Base-by-base conservation (phyloP, 23 red algal genomes). In the Gracilaria gracilis region DNA sequence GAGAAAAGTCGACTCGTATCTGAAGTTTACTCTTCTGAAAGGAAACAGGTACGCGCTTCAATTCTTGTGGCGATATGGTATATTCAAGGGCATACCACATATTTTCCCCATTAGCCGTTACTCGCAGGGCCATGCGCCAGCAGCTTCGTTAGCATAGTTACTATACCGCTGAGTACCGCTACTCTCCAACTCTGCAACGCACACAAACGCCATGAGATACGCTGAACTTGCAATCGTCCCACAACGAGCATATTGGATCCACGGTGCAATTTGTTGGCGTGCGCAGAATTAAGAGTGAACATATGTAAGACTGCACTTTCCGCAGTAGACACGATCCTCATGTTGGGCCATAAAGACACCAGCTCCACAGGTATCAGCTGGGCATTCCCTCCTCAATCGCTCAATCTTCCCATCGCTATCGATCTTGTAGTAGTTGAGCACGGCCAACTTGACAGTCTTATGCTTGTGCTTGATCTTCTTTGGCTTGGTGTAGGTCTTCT, bases 381-480 rank as follows among this genome's bases (percentile, higher is more conserved):
- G 94, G 65, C 97, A 99, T 75, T 95, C 88, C 20, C 84, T 76
- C 25, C 97, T 80, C 55, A 99, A 67, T 48, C 94, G 83, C 82
- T 88, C 86, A 67, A 99, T 86, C 42, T 93, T 99, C 57, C 94
- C 94, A 49, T 95, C 94, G 57, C 81, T 86, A 14, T 65, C 58
- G 9, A 99, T 91, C 55, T 95, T 89, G 86, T 99, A 99, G 77
- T 93, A 99, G 46, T 99, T 99, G 40, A 99, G 83, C 8, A 95
- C 94, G 33, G 90, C 90, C 39, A 95, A 28, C 51, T 92, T 92
- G 37, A 99, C 94, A 57, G 93, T 99, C 88, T 96, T 99, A 36
- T 95, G 85, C 91, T 99, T 99, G 91, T 99, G 97, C 91, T 99
- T 99, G 91, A 99, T 94, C 69, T 99, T 99, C 87, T 99, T 99